A percentile compares a stretch with the other conserved stretches of the same genome.
Evolutionary conservation across 257 asterid species (phyloP).

Genomic region (Primulina tabacum): DNA sequence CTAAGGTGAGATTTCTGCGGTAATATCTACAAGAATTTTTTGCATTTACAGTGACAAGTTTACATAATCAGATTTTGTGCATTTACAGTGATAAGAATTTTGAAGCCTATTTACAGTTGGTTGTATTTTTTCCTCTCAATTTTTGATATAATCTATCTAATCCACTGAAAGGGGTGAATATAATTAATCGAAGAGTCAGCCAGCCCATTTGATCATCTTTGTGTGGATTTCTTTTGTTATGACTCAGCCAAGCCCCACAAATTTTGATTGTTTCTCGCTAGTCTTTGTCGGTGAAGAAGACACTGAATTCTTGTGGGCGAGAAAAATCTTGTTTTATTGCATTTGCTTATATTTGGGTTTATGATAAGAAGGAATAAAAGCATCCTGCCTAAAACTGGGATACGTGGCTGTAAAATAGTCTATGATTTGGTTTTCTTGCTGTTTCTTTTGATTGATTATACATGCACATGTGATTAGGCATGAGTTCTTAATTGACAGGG

Average conservation of each 20-base stretch:
- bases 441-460: constrained; percentile 4
- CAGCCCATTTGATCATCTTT: constrained; percentile 34
- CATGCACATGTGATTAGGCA: constrained; percentile 15
- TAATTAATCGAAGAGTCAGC: constrained; percentile 20
- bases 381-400: constrained; percentile 18
- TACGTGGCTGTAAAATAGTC: constrained; percentile 31
- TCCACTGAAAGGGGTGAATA: constrained; percentile 16
- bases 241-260: constrained; percentile 33
- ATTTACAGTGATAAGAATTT: no score
- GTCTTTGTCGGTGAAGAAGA: constrained; percentile 26
- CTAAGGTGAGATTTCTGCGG: no score
- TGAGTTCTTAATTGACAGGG: constrained; percentile 10
- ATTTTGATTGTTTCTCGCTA: constrained; percentile 26
- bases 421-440: constrained; percentile 15
- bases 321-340: constrained; percentile 5
- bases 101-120: no score
- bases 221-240: constrained; percentile 44
- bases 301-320: background rate
- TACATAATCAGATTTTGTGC: no score
- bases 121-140: no score
- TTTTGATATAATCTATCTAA: background rate
- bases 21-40: no score
- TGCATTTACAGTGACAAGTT: no score
- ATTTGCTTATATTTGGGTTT: constrained; percentile 20
- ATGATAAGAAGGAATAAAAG: constrained; percentile 38